Base-by-base conservation (phyloP, 257 asterid species). In the Solanum appendiculatum region DNA sequence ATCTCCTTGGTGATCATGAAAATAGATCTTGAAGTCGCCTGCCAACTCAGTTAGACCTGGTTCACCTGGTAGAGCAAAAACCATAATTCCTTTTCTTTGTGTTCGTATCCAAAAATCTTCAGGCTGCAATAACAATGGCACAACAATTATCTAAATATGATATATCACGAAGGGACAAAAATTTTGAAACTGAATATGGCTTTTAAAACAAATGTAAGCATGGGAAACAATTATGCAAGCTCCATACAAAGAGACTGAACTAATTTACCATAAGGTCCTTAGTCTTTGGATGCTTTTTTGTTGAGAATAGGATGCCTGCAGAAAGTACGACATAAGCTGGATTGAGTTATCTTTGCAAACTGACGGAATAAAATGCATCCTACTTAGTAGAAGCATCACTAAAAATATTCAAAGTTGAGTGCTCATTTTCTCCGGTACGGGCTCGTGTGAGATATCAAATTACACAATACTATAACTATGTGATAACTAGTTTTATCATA, bases 1-100 rank as follows among this genome's bases (percentile, higher is more conserved):
- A 90, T 97, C 98, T 91, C 99, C 99, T 83, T 97, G 98, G 87
- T 94, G 98, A 88, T 95, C 99, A 70, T 97, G 98, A 92, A 97
- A 97, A 42, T 94, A 95, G 87, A 95, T 88, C 93, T 97, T 97
- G 92, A 94, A 97, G 92, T 97, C 99, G 85, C 99, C 99, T 31
- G 87, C 88, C 90, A 95, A 89, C 93, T 97, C 98, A 27, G 98
- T 94, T 77, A 97, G 93, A 86, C 99, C 98, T 60, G 97, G 98
- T 90, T 95, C 97, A 85, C 99, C 98, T 13, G 99, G 99, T 70
- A 97, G 93, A 89, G 99, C 98, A 86, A 97, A 97, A 86, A 97
- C 98, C 77, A 95, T 95, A 6, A 95, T 90, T 46, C 98, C 98
- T 93, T 94, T 97, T 89, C 86, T 94, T n/a, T 93, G 94, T 83